Evolutionary conservation across 2,329 filamentous ascomycete species (phyloP), one percentile per base, ranked within the genome.

Genomic region (Corniculantispora saksenae): DNA sequence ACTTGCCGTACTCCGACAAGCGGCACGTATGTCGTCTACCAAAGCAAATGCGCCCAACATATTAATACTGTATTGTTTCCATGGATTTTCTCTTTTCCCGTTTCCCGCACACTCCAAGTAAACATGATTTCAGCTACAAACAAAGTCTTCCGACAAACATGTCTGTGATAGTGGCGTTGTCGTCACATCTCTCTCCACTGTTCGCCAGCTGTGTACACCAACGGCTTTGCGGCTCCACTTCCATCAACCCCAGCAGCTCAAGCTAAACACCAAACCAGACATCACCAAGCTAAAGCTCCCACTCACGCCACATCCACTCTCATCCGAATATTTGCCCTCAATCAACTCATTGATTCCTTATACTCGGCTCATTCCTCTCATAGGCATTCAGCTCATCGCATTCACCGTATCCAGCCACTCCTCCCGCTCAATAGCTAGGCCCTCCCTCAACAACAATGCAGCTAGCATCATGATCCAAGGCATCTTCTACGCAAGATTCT

Each of bases 401-500:
- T 21, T 47, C 8, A 48, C 15, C 13, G 3, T 29, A 48, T 25
- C 9, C 32, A 61, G 21, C 29, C 13, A 23, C 25, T 17, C 21
- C 47, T 19, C 32, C 6, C 15, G 5, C n/a, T 43, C 5, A 7
- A 53, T 17, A 43, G 47, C 35, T 35, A 19, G 32, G 21, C 21
- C 21, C 43, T 17, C 50, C 50, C 25, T 27, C 48, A 38, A 65
- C 45, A 50, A 64, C 27, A 54, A 64, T 65, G 61, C 66, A 54
- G 62, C 58, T 43, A 63, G 53, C 64, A 71, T 66, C 71, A 89
- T 89, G 86, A 91, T 91, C 62, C 86, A 89, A 73, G 88, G 86
- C 70, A 90, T 91, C 65, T 91, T 91, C 72, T 91, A 90, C 74
- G 88, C 89, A 57, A 82, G 88, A 55, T 91, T 91, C 77, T 84